phyloP scores from a whole-genome alignment of 441 rosid genomes.

The Adansonia rubrostipa region DNA sequence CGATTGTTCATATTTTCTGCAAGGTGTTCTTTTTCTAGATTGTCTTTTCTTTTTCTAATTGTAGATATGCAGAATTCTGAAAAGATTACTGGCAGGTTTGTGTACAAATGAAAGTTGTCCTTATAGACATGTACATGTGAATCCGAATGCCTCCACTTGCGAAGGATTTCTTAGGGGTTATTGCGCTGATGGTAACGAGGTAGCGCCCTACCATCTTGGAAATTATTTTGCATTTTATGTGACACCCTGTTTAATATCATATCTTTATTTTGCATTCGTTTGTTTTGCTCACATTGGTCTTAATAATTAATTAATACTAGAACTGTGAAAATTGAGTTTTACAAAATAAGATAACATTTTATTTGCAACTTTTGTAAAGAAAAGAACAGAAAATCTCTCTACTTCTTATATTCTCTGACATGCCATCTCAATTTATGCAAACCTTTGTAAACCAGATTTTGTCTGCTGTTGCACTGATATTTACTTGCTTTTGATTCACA shows the following conservation, averaged over 20 bases:
- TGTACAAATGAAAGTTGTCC: slow-evolving; percentile 84
- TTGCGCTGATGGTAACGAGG: slow-evolving; percentile 94
- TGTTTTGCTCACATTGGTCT: not conserved
- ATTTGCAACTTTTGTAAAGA: not conserved
- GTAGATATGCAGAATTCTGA: slow-evolving; percentile 33
- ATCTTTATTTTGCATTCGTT: slow-evolving; percentile 12
- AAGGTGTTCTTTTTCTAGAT: slow-evolving; percentile 55
- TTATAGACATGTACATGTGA: slow-evolving; percentile 94
- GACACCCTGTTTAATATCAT: not conserved
- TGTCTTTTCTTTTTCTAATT: slow-evolving; percentile 26
- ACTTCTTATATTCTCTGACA: not conserved
- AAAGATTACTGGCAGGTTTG: slow-evolving; percentile 59
- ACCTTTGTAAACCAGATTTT: not conserved
- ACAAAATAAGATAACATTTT: slow-evolving; percentile 3
- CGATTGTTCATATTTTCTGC: slow-evolving; percentile 92
- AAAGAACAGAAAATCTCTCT: not conserved
- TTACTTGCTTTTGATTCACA: not conserved
- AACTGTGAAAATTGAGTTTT: not conserved
- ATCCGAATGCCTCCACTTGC: slow-evolving; percentile 79
- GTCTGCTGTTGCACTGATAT: not conserved
- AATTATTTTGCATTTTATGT: slow-evolving; percentile 15
- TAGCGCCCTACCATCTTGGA: slow-evolving; percentile 35
- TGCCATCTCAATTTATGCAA: not conserved
- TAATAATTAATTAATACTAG: not conserved
- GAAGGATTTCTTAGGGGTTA: slow-evolving; percentile 92